Evolutionary conservation across 2,329 filamentous ascomycete genomes (phyloP).

Genomic region (Alternaria tenuissima): DNA sequence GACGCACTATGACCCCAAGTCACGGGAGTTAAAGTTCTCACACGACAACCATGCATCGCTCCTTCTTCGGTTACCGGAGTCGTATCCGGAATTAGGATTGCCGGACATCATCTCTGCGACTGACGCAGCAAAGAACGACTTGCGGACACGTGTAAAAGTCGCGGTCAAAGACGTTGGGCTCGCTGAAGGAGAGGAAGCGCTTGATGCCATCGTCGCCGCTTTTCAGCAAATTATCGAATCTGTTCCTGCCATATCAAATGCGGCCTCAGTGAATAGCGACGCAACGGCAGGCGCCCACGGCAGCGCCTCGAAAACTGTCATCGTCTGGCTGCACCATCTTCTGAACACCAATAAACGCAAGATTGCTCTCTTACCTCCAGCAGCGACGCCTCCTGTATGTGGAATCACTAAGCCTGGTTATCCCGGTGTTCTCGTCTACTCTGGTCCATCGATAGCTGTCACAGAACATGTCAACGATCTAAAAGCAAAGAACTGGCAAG

Average conservation of each 20-base stretch:
- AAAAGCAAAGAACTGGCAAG: conserved; percentile 56
- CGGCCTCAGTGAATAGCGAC: background rate
- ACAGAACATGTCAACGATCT: conserved; percentile 54
- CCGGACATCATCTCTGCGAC: conserved; percentile 53
- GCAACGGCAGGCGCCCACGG: background rate
- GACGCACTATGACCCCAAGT: conserved; percentile 42
- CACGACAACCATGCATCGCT: conserved; percentile 34
- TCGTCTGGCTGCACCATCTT: conserved; percentile 58
- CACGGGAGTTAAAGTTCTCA: conserved; percentile 51
- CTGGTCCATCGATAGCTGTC: conserved; percentile 49
- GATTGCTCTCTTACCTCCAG: conserved; percentile 49
- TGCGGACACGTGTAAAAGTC: conserved; percentile 45
- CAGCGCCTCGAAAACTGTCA: conserved; percentile 45
- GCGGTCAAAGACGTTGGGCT: conserved; percentile 34
- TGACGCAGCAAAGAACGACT: conserved; percentile 46
- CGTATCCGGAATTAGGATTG: conserved; percentile 47
- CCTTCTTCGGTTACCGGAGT: conserved; percentile 51
- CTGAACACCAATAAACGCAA: conserved; percentile 58
- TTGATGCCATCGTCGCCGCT: conserved; percentile 53
- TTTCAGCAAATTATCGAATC: conserved; percentile 43
- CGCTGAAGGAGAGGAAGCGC: conserved; percentile 53
- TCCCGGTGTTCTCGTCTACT: conserved; percentile 56
- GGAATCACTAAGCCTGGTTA: conserved; percentile 59
- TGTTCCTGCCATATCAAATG: background rate
- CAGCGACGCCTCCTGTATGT: conserved; percentile 35